Evolutionary conservation across 805 yeast species (phyloP).

Genomic region (Saccharomyces eubayanus): DNA sequence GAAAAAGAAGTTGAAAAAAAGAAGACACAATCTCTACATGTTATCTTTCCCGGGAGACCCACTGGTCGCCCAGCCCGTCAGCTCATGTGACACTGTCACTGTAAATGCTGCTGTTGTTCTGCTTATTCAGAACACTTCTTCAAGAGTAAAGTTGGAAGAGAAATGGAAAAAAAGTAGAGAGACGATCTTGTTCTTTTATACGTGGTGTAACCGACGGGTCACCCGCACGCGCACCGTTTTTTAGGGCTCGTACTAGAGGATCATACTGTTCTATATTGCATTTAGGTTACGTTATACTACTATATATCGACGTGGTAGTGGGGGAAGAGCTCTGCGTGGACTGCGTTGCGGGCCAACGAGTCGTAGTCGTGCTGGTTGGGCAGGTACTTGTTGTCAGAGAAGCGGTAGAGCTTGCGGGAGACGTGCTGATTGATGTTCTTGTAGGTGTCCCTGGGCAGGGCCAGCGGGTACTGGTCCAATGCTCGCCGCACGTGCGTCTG

Average conservation of each 20-base stretch:
- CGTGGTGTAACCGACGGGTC: neutral
- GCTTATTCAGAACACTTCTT: neutral
- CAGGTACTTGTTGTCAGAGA: conserved; percentile 17
- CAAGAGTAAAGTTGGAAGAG: neutral
- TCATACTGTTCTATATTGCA: neutral
- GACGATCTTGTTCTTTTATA: neutral
- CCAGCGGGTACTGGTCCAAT: conserved; percentile 37
- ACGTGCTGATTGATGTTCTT: conserved; percentile 55
- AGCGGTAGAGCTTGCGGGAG: conserved; percentile 49
- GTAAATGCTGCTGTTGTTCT: neutral
- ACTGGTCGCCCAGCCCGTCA: conserved; percentile 1
- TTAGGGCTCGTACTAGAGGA: neutral
- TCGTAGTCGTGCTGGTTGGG: conserved; percentile 11
- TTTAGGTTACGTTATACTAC: neutral
- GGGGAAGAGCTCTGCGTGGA: conserved; percentile 4
- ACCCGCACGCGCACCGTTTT: neutral
- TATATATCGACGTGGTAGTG: neutral
- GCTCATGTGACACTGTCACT: neutral
- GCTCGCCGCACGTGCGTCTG: conserved; percentile 50
- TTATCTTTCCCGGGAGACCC: conserved; percentile 2
- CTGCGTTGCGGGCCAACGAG: conserved; percentile 8
- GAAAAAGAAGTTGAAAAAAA: neutral
- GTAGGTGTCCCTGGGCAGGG: conserved; percentile 34
- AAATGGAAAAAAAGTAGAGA: neutral
- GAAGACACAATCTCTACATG: neutral